These are phyloP conservation scores for Saccharomycopsis amapae DNA, from an alignment of 805 yeast species.

Conservation along the genomic window DNA sequence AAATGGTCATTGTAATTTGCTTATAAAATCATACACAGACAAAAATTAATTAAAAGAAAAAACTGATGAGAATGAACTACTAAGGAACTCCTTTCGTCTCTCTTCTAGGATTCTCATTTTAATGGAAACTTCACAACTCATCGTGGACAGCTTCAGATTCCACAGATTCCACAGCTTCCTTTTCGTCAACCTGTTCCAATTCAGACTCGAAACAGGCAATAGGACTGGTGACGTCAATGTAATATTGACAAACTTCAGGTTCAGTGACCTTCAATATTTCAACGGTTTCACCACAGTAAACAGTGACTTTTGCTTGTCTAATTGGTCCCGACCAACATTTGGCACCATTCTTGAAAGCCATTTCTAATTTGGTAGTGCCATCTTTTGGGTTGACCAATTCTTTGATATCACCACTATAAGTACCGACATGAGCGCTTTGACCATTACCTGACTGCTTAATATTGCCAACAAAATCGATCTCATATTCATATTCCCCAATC, in stretches of 20 bases:
- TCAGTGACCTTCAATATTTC: slow-evolving; percentile 66
- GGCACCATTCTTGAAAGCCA: slow-evolving; percentile 54
- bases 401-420: slow-evolving; percentile 21
- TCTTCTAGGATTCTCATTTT: too few species aligned
- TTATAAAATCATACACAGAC: too few species aligned
- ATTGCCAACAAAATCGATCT: slow-evolving; percentile 48
- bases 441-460: slow-evolving; percentile 49
- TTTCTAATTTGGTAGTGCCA: slow-evolving; percentile 23
- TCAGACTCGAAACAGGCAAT: slow-evolving; percentile 31
- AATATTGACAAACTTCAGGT: slow-evolving; percentile 82
- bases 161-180: neutral
- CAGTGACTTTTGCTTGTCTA: slow-evolving; percentile 57
- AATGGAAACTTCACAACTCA: neutral
- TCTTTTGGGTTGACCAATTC: slow-evolving; percentile 17
- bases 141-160: neutral
- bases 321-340: slow-evolving; percentile 93
- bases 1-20: too few species aligned
- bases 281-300: slow-evolving; percentile 59
- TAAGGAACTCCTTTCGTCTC: too few species aligned
- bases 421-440: slow-evolving; percentile 46
- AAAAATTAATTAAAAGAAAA: too few species aligned
- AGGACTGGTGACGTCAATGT: slow-evolving; percentile 39
- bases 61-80: too few species aligned
- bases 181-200: slow-evolving; percentile 2
- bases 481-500: slow-evolving; percentile 69